A percentile compares a stretch with the other conserved stretches of the same genome.
Conservation (phyloP, 805 yeast species). For the Lachancea lanzarotensis region DNA sequence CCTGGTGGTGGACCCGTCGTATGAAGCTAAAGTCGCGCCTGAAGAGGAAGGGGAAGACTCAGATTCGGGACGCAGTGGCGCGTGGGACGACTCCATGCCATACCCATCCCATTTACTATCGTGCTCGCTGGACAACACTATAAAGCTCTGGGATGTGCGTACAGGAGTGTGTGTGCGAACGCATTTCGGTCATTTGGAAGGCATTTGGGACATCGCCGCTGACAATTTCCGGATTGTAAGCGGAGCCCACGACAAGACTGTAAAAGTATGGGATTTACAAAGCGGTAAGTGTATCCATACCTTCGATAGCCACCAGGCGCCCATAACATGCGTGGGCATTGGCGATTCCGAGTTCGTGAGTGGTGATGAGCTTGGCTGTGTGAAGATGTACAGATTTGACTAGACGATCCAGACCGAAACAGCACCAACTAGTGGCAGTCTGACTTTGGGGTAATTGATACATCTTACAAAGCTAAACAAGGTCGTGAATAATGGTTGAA, state of each 20-base stretch:
- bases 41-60: constrained; percentile 11
- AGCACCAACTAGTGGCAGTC: too few species aligned
- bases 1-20: constrained; percentile 37
- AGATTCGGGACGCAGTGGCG: constrained; percentile 13
- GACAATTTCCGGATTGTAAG: constrained; percentile 91
- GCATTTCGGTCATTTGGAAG: constrained; percentile 96
- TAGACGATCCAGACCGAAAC: constrained; percentile 3
- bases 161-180: constrained; percentile 88
- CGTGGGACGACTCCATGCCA: constrained; percentile 25
- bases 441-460: too few species aligned
- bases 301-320: constrained; percentile 50
- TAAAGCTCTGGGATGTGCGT: constrained; percentile 83
- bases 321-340: constrained; percentile 63
- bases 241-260: constrained; percentile 88
- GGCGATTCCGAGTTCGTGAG: constrained; percentile 87
- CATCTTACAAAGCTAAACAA: too few species aligned
- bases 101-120: constrained; percentile 82
- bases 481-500: too few species aligned
- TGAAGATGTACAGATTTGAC: constrained; percentile 75
- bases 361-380: constrained; percentile 83
- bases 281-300: constrained; percentile 93
- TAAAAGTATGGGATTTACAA: constrained; percentile 95
- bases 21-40: constrained; percentile 11
- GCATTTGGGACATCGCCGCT: constrained; percentile 95
- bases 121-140: constrained; percentile 86